phyloP scores from a whole-genome alignment of 169 alveolate genomes.

The Eimeria necatrix region DNA sequence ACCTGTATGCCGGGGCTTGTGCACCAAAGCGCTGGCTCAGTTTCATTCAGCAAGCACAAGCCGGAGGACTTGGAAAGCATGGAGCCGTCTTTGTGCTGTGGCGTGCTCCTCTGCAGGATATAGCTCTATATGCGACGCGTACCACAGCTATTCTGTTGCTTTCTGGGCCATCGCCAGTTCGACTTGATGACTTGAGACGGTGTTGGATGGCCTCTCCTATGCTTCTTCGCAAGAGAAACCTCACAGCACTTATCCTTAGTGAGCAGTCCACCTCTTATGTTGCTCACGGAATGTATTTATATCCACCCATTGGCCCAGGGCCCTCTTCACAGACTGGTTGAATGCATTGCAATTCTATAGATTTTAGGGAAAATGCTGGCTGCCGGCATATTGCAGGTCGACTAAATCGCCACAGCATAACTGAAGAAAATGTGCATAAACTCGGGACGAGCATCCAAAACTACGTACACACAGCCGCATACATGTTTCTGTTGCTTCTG shows the following conservation, averaged over 20 bases:
- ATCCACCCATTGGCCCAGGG: no score
- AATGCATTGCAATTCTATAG: no score
- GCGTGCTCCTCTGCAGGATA: neutral
- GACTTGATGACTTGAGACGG: constrained; percentile 57
- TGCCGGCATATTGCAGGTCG: no score
- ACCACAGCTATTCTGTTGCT: constrained; percentile 34
- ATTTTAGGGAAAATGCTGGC: no score
- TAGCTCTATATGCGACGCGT: constrained; percentile 30
- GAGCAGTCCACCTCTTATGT: neutral
- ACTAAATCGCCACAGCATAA: no score
- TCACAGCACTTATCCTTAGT: constrained; percentile 22
- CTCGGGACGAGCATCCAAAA: no score
- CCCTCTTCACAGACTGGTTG: no score
- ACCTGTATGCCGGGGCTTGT: neutral
- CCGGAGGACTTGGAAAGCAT: neutral
- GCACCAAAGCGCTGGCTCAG: neutral
- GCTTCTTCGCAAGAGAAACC: constrained; percentile 41
- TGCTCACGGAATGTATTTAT: neutral
- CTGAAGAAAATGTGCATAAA: no score
- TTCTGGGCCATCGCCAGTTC: constrained; percentile 52
- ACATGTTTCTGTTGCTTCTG: no score
- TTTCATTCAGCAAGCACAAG: neutral
- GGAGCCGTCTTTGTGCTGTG: neutral
- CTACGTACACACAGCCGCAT: no score
- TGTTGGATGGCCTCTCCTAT: constrained; percentile 58